Evolutionary conservation across 495 filamentous ascomycete species (phyloP).

Genomic region (Aspergillus indologenus): DNA sequence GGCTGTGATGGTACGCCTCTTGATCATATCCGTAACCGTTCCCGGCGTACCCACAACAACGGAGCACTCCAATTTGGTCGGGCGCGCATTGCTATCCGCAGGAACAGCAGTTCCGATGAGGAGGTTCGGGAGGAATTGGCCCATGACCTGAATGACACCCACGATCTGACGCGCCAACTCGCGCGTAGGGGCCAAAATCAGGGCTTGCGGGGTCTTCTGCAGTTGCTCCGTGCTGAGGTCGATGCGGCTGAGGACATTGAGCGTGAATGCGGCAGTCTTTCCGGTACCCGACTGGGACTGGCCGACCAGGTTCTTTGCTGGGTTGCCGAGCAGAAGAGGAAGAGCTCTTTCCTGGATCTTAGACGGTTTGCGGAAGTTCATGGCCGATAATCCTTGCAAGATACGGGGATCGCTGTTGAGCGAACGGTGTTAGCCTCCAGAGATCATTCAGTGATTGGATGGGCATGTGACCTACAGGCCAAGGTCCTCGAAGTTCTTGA

Average conservation of each 20-base stretch:
- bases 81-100: slow-evolving; percentile 59
- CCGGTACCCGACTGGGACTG: slow-evolving; percentile 98
- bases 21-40: slow-evolving; percentile 83
- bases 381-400: slow-evolving; percentile 62
- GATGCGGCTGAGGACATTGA: slow-evolving; percentile 83
- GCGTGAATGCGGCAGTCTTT: slow-evolving; percentile 94
- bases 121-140: slow-evolving; percentile 71
- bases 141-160: slow-evolving; percentile 75
- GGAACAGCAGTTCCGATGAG: slow-evolving; percentile 77
- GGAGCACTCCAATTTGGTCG: slow-evolving; percentile 59
- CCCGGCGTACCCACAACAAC: slow-evolving; percentile 93
- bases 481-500: slow-evolving; percentile 80
- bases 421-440: slow-evolving; percentile 10
- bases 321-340: slow-evolving; percentile 78
- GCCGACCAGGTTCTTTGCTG: slow-evolving; percentile 87
- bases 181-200: slow-evolving; percentile 88
- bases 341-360: slow-evolving; percentile 95
- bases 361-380: slow-evolving; percentile 92
- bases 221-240: slow-evolving; percentile 58
- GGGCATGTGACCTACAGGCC: slow-evolving; percentile 60
- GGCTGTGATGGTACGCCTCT: slow-evolving; percentile 62
- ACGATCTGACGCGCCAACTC: slow-evolving; percentile 95
- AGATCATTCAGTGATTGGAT: slow-evolving; percentile 1
- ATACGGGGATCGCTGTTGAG: slow-evolving; percentile 45
- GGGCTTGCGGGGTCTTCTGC: slow-evolving; percentile 67